A percentile compares a stretch with the other conserved stretches of the same genome.
Conservation (phyloP, 2,329 filamentous ascomycete genomes). For the Penicillium polonicum region DNA sequence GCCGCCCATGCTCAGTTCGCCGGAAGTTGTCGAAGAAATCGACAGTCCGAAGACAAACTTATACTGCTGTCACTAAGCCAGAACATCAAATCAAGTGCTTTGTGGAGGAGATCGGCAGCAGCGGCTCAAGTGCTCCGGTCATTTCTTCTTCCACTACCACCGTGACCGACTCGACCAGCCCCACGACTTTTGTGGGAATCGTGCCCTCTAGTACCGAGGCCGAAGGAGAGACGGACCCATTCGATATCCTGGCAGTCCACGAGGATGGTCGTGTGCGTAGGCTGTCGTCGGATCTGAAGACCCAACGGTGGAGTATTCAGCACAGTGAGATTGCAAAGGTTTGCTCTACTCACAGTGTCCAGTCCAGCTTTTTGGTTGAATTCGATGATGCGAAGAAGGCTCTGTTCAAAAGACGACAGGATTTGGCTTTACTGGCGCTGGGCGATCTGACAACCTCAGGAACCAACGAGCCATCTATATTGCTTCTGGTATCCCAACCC, state of each 20-base stretch:
- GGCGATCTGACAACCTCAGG: slow-evolving; percentile 32
- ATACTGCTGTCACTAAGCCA: slow-evolving; percentile 51
- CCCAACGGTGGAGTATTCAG: slow-evolving; percentile 41
- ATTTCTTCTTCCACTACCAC: slow-evolving; percentile 43
- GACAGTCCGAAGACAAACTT: slow-evolving; percentile 55
- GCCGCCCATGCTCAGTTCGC: slow-evolving; percentile 59
- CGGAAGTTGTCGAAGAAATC: slow-evolving; percentile 47
- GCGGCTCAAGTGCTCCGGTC: slow-evolving; percentile 31
- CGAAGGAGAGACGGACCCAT: slow-evolving; percentile 31
- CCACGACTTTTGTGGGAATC: slow-evolving; percentile 40
- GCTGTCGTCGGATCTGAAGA: slow-evolving; percentile 42
- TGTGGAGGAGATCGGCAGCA: slow-evolving; percentile 47
- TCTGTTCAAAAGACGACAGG: slow-evolving; percentile 42
- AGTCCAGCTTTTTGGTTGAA: slow-evolving; percentile 40
- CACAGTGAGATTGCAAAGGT: slow-evolving; percentile 35
- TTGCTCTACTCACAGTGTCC: slow-evolving; percentile 31
- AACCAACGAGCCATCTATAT: slow-evolving; percentile 35
- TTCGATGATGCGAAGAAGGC: slow-evolving; percentile 44
- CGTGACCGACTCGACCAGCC: slow-evolving; percentile 39
- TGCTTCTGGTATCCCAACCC: slow-evolving; percentile 43
- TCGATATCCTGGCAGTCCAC: slow-evolving; percentile 45
- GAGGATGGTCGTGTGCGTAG: slow-evolving; percentile 44
- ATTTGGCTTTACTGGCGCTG: slow-evolving; percentile 38
- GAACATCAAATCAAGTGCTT: slow-evolving; percentile 56
- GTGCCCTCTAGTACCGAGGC: slow-evolving; percentile 31